phyloP scores from a whole-genome alignment of 2,329 filamentous ascomycete genomes.

The Cytospora chrysosperma region DNA sequence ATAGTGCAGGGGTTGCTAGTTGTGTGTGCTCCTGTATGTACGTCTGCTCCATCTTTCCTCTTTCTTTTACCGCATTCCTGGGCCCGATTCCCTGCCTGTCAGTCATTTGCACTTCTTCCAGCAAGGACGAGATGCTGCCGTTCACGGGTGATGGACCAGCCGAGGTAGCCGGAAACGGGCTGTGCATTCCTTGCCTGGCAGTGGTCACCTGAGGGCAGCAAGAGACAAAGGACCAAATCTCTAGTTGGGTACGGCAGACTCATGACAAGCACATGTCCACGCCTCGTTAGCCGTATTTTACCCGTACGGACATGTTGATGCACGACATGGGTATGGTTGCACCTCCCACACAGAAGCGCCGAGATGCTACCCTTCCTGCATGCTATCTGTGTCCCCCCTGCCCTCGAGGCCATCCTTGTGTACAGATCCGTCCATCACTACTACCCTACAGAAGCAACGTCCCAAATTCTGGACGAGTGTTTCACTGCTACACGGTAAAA shows the following conservation, averaged over 20 bases:
- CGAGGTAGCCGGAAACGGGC: conserved; percentile 8
- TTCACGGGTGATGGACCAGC: not conserved
- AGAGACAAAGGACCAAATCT: not conserved
- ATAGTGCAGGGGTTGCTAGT: not conserved
- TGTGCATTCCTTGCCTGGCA: not conserved
- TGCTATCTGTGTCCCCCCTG: too few species aligned
- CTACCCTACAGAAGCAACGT: too few species aligned
- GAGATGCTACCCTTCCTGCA: not conserved
- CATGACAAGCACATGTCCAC: conserved; percentile 6
- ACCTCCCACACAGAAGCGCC: conserved; percentile 7
- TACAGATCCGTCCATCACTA: too few species aligned
- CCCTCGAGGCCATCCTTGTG: too few species aligned
- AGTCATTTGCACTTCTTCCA: not conserved
- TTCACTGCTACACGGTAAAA: not conserved
- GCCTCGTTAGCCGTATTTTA: not conserved
- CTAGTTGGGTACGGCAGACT: not conserved
- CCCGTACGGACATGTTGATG: not conserved
- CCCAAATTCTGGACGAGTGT: not conserved
- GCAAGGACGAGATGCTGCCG: not conserved
- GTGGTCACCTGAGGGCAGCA: conserved; percentile 8
- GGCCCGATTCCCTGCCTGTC: not conserved
- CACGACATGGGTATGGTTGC: conserved; percentile 6
- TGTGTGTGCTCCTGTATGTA: not conserved
- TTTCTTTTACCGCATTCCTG: conserved; percentile 8
- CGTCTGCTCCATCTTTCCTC: not conserved